Conservation (phyloP, 2,329 filamentous ascomycete genomes). For the Exophiala calicioides region DNA sequence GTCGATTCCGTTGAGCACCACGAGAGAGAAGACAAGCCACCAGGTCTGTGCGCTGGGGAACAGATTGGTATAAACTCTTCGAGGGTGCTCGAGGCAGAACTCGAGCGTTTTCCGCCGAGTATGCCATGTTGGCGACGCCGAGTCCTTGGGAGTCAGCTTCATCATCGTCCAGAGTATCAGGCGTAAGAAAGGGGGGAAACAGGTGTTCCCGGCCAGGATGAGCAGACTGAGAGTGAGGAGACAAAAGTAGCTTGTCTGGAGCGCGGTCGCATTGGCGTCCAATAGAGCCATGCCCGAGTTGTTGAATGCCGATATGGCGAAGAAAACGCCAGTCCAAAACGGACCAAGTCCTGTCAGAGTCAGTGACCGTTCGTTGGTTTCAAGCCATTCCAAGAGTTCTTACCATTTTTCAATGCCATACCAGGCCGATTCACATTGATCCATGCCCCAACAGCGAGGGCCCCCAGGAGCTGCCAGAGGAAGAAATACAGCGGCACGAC, state of each 20-base stretch:
- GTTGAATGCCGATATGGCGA: slow-evolving; percentile 53
- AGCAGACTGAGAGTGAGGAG: slow-evolving; percentile 38
- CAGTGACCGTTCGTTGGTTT: background rate
- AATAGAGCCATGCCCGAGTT: slow-evolving; percentile 52
- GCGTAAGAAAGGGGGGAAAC: slow-evolving; percentile 59
- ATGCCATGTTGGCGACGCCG: slow-evolving; percentile 37
- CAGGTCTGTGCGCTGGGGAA: slow-evolving; percentile 63
- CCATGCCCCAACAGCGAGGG: slow-evolving; percentile 48
- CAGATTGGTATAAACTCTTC: slow-evolving; percentile 65
- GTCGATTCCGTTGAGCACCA: slow-evolving; percentile 57
- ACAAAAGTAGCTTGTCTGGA: slow-evolving; percentile 36
- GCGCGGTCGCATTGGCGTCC: slow-evolving; percentile 50
- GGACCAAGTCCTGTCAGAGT: slow-evolving; percentile 39
- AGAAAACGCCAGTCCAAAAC: slow-evolving; percentile 46
- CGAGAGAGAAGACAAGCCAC: slow-evolving; percentile 55
- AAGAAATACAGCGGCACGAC: slow-evolving; percentile 45
- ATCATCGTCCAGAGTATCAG: slow-evolving; percentile 60
- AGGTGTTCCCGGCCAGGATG: slow-evolving; percentile 42
- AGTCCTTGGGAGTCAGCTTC: slow-evolving; percentile 46
- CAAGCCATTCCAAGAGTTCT: background rate
- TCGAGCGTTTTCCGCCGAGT: slow-evolving; percentile 48
- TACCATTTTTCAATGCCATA: slow-evolving; percentile 14
- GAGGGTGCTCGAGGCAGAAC: slow-evolving; percentile 64
- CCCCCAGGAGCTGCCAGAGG: slow-evolving; percentile 47
- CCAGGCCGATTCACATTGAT: slow-evolving; percentile 40